A percentile compares a stretch with the other conserved stretches of the same genome.
phyloP scores from a whole-genome alignment of 164 flowering plant species.

The Malania oleifera region DNA sequence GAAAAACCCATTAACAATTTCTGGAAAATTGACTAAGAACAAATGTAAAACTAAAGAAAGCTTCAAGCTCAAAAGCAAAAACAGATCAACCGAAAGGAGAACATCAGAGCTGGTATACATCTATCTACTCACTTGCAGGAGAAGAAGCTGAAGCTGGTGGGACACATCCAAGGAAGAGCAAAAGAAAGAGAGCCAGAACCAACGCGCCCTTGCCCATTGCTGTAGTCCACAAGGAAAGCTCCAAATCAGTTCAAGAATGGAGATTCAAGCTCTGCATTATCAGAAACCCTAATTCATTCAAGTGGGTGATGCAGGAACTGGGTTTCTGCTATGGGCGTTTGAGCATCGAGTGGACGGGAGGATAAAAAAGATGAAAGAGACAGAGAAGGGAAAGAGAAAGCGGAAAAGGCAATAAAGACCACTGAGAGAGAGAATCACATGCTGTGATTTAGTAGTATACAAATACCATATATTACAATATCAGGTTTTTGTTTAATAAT shows the following conservation, averaged over 20 bases:
- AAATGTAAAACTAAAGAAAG: not conserved
- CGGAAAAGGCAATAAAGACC: not conserved
- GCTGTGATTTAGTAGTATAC: constrained; percentile 14
- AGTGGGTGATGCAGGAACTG: constrained; percentile 10
- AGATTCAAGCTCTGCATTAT: constrained; percentile 23
- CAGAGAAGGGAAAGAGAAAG: not conserved
- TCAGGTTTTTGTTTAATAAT: no score
- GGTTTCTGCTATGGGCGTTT: not conserved
- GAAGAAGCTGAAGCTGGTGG: constrained; percentile 47
- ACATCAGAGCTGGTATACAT: no score
- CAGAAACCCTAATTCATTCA: constrained; percentile 23
- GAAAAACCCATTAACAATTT: constrained; percentile 7
- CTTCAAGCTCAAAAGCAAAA: not conserved
- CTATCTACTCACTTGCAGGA: constrained; percentile 60
- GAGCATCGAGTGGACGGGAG: not conserved
- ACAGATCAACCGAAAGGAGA: not conserved
- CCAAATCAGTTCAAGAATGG: constrained; percentile 2
- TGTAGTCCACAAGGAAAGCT: not conserved
- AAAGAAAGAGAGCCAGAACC: constrained; percentile 31
- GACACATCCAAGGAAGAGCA: constrained; percentile 39
- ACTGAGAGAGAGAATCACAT: constrained; percentile 18
- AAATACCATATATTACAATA: not conserved
- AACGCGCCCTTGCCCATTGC: constrained; percentile 38
- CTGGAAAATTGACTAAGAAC: not conserved
- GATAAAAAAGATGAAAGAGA: constrained; percentile 13